phyloP scores from a whole-genome alignment of 768 basidiomycete genomes.

The Zangia roseola region DNA sequence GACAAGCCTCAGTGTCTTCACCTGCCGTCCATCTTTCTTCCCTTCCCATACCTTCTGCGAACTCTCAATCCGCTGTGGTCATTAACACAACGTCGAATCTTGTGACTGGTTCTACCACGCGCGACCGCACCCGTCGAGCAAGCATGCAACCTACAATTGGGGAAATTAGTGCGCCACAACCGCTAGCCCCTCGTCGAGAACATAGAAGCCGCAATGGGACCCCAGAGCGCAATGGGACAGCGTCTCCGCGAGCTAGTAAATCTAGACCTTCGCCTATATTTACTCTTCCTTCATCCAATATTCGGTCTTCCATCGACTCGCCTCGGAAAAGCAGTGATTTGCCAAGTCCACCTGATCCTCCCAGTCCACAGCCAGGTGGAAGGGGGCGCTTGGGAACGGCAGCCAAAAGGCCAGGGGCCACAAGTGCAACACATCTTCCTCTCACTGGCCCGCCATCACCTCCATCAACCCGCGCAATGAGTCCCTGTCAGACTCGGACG shows the following conservation, averaged over 20 bases:
- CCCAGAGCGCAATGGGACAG: constrained; percentile 30
- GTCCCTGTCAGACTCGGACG: constrained; percentile 45
- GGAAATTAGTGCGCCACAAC: constrained; percentile 43
- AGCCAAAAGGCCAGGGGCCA: constrained; percentile 35
- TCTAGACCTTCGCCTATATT: constrained; percentile 33
- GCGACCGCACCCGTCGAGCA: constrained; percentile 43
- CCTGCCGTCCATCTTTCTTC: constrained; percentile 68
- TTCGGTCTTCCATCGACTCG: constrained; percentile 35
- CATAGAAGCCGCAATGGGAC: constrained; percentile 20
- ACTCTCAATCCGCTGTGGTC: constrained; percentile 46
- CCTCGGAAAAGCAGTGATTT: constrained; percentile 38
- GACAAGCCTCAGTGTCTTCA: constrained; percentile 72
- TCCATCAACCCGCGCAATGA: constrained; percentile 36
- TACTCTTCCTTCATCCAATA: constrained; percentile 26
- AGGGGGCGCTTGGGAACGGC: constrained; percentile 35
- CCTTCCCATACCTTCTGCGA: constrained; percentile 53
- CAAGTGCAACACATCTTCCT: constrained; percentile 44
- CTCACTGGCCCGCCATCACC: constrained; percentile 38
- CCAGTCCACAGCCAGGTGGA: constrained; percentile 42
- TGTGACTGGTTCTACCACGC: constrained; percentile 45
- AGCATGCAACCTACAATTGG: constrained; percentile 34
- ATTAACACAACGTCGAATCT: constrained; percentile 48
- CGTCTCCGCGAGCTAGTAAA: constrained; percentile 31
- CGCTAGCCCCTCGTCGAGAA: constrained; percentile 35
- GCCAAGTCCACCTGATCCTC: constrained; percentile 47